Evolutionary conservation across 768 basidiomycete species (phyloP).

Genomic region (Lentinula lateritia): DNA sequence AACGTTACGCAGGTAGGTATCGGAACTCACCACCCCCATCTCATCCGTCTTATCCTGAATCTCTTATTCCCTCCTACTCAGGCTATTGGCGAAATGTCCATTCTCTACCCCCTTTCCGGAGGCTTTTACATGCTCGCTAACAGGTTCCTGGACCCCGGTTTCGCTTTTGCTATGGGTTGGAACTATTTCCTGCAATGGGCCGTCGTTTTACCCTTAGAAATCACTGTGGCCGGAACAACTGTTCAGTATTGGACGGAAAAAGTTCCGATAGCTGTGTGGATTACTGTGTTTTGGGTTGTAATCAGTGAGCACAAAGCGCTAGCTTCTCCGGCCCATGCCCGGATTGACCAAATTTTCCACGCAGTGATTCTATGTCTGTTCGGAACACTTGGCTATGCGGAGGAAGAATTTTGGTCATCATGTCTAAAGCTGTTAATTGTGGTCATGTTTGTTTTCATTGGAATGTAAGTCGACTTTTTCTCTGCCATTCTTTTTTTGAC

Average conservation of each 20-base stretch:
- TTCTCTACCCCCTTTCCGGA: constrained; percentile 42
- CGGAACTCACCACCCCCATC: not conserved
- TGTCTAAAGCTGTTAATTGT: constrained; percentile 41
- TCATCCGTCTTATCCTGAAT: not conserved
- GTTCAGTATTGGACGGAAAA: constrained; percentile 38
- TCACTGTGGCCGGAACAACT: constrained; percentile 39
- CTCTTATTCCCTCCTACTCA: constrained; percentile 9
- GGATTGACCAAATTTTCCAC: not conserved
- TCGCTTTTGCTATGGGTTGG: constrained; percentile 47
- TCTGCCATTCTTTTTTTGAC: not conserved
- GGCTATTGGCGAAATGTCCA: constrained; percentile 47
- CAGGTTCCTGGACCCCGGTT: constrained; percentile 42
- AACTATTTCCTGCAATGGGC: constrained; percentile 46
- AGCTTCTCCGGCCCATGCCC: not conserved
- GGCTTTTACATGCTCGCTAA: constrained; percentile 42
- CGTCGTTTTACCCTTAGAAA: constrained; percentile 36
- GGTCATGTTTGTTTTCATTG: constrained; percentile 41
- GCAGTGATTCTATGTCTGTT: constrained; percentile 34
- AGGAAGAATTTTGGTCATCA: constrained; percentile 48
- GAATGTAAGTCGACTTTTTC: constrained; percentile 24
- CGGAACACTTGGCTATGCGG: constrained; percentile 41
- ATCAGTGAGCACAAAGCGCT: constrained; percentile 21
- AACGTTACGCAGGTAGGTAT: constrained; percentile 37
- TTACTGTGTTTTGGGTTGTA: constrained; percentile 37
- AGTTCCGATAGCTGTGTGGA: constrained; percentile 37